Conservation (phyloP, 2,329 filamentous ascomycete genomes). For the Xylariomycetidae sp. region DNA sequence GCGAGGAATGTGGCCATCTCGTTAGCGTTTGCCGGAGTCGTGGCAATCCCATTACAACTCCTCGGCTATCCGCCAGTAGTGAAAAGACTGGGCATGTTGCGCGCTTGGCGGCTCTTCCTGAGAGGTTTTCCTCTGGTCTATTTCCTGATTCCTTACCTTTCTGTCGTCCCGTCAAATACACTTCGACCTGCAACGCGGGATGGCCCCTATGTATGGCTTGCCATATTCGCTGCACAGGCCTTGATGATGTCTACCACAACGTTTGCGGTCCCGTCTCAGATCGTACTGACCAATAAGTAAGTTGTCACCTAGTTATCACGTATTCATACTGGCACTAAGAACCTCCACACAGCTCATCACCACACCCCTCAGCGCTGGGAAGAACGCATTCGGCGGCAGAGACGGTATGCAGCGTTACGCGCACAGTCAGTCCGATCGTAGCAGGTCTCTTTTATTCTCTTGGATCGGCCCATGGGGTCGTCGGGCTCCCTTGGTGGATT, state of each 20-base stretch:
- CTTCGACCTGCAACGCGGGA: conserved; percentile 4
- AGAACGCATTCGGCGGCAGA: conserved; percentile 8
- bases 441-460: conserved; percentile 8
- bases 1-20: conserved; percentile 7
- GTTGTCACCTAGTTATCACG: not conserved
- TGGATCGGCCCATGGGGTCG: conserved; percentile 7
- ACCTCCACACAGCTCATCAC: conserved; percentile 2
- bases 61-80: conserved; percentile 6
- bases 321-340: not conserved
- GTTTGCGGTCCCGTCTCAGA: conserved; percentile 8
- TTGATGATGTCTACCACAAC: conserved; percentile 8
- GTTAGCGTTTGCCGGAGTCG: conserved; percentile 6
- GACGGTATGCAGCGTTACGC: conserved; percentile 8
- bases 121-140: conserved; percentile 8
- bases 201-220: conserved; percentile 7
- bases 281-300: conserved; percentile 10
- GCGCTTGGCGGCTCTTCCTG: conserved; percentile 7
- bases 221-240: conserved; percentile 6
- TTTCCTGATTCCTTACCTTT: conserved; percentile 9
- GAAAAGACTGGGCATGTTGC: conserved; percentile 7
- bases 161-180: conserved; percentile 6
- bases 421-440: conserved; percentile 6
- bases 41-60: conserved; percentile 8
- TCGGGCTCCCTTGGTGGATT: conserved; percentile 5
- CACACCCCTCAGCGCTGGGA: conserved; percentile 8